Evolutionary conservation across 768 basidiomycete genomes (phyloP).

Genomic region (Lactarius evosmus): DNA sequence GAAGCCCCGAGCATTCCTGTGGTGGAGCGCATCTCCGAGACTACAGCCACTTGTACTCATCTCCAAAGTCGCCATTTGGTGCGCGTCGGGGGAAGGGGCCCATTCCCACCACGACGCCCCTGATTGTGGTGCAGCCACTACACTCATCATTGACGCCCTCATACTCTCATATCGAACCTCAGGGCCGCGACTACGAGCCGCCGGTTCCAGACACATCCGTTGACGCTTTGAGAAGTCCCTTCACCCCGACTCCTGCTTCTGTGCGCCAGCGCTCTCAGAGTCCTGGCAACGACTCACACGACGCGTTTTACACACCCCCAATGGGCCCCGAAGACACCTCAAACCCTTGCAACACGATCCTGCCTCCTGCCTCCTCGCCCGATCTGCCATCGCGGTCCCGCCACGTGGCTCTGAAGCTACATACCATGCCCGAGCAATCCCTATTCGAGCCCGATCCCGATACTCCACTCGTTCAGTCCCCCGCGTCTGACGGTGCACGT

Average conservation of each 20-base stretch:
- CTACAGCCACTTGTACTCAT: background rate
- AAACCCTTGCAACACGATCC: background rate
- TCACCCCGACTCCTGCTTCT: constrained; percentile 18
- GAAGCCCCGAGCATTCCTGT: background rate
- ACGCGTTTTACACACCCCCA: constrained; percentile 3
- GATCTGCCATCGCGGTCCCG: background rate
- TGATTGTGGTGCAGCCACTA: constrained; percentile 15
- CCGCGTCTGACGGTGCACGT: background rate
- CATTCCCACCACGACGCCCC: constrained; percentile 7
- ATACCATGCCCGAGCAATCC: background rate
- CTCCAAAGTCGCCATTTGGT: background rate
- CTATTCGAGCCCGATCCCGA: background rate
- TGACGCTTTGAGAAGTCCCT: background rate
- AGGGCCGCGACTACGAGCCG: background rate
- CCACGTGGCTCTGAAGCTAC: background rate
- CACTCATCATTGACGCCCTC: constrained; percentile 4
- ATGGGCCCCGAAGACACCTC: background rate
- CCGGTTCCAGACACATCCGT: background rate
- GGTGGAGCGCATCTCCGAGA: background rate
- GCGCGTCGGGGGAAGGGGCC: background rate
- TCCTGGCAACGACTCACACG: background rate
- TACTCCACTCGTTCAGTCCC: constrained; percentile 3
- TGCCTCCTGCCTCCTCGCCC: background rate
- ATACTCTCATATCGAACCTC: background rate
- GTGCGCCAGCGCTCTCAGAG: background rate